Conservation (phyloP, 192 early-diverging fungal genomes). For the Entomortierella beljakovae region DNA sequence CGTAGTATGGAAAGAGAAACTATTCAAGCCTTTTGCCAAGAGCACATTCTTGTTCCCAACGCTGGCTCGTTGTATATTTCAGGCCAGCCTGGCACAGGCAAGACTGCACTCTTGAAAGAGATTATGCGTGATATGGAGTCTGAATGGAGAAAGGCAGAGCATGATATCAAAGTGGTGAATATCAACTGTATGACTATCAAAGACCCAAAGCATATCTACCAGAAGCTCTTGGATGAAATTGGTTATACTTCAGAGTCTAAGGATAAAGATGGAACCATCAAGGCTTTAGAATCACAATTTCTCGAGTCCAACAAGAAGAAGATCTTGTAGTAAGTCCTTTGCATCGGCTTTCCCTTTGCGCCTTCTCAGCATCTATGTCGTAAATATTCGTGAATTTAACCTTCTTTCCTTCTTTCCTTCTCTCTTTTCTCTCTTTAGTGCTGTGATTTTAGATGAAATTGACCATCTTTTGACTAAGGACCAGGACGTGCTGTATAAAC, state of each 20-base stretch:
- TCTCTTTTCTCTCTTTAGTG: constrained; percentile 49
- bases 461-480: constrained; percentile 86
- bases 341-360: neutral
- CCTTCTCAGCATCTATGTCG: neutral
- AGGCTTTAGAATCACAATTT: constrained; percentile 64
- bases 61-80: constrained; percentile 86
- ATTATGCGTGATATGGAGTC: constrained; percentile 58
- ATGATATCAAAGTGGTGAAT: constrained; percentile 67
- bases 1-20: constrained; percentile 66
- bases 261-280: constrained; percentile 60
- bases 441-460: constrained; percentile 93
- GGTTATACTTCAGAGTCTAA: constrained; percentile 29
- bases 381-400: neutral
- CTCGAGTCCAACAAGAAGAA: constrained; percentile 58
- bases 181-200: constrained; percentile 92
- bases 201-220: constrained; percentile 75
- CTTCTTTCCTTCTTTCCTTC: neutral
- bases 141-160: constrained; percentile 41
- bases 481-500: constrained; percentile 87
- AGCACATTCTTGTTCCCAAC: constrained; percentile 60
- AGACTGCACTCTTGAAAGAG: constrained; percentile 86
- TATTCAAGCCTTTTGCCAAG: constrained; percentile 64
- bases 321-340: constrained; percentile 59
- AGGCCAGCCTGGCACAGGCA: constrained; percentile 94
- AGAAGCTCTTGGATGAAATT: constrained; percentile 71